These are phyloP conservation scores for Colletotrichum cordylinicola DNA, from an alignment of 2,329 filamentous ascomycete genomes.

Conservation along the genomic window DNA sequence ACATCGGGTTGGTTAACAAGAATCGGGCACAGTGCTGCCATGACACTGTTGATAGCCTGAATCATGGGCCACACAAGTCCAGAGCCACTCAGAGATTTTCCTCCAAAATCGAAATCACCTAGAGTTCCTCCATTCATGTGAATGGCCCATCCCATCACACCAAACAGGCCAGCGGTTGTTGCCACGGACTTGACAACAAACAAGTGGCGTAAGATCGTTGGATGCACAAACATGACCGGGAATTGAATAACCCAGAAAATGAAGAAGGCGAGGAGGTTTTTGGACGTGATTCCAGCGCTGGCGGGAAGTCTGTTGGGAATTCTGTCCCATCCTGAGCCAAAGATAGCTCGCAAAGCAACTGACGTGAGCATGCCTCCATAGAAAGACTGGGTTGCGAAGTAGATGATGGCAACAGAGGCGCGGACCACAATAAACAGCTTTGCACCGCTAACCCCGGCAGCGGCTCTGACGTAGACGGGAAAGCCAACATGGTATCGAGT, in stretches of 20 bases:
- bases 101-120: slow-evolving; percentile 21
- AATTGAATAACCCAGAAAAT: slow-evolving; percentile 61
- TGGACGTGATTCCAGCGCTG: slow-evolving; percentile 52
- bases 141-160: slow-evolving; percentile 56
- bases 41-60: slow-evolving; percentile 45
- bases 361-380: slow-evolving; percentile 36
- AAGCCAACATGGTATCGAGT: slow-evolving; percentile 40
- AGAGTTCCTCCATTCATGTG: slow-evolving; percentile 46
- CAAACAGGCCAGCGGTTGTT: slow-evolving; percentile 46
- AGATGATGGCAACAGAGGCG: slow-evolving; percentile 40
- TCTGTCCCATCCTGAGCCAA: slow-evolving; percentile 39
- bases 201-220: slow-evolving; percentile 51
- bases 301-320: slow-evolving; percentile 39
- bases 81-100: slow-evolving; percentile 17
- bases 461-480: slow-evolving; percentile 37
- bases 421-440: slow-evolving; percentile 42
- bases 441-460: slow-evolving; percentile 39
- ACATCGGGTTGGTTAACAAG: slow-evolving; percentile 46
- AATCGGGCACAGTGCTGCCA: slow-evolving; percentile 39
- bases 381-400: slow-evolving; percentile 41
- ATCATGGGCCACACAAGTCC: slow-evolving; percentile 43
- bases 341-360: slow-evolving; percentile 42
- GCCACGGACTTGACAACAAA: slow-evolving; percentile 47
- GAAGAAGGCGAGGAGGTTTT: slow-evolving; percentile 58
- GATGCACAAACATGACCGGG: slow-evolving; percentile 52